Evolutionary conservation across 345 rosid species (phyloP).

Genomic region (Crucihimalaya himalaica): DNA sequence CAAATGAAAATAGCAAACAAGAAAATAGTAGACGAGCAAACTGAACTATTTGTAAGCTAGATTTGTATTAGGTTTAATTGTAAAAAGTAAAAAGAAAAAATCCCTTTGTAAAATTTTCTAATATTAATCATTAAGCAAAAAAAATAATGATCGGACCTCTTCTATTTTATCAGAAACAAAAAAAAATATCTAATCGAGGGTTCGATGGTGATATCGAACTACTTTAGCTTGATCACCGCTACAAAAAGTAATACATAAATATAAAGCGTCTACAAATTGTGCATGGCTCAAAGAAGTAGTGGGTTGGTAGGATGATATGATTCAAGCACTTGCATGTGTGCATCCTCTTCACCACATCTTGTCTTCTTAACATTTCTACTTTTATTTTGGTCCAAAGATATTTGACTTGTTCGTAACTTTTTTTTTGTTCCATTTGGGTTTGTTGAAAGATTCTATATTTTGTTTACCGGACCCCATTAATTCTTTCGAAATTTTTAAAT

Average conservation of each 20-base stretch:
- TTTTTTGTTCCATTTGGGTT: background rate
- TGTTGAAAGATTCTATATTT: background rate
- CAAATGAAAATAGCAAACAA: background rate
- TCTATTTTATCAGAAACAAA: too few relatives aligned
- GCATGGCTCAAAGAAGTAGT: conserved; percentile 1
- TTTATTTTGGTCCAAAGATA: background rate
- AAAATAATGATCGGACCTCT: too few relatives aligned
- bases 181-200: too few relatives aligned
- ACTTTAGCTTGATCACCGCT: too few relatives aligned
- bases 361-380: background rate
- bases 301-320: conserved; percentile 22
- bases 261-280: background rate
- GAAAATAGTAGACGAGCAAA: background rate
- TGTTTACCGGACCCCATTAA: background rate
- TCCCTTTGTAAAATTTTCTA: too few relatives aligned
- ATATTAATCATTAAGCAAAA: too few relatives aligned
- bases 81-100: too few relatives aligned
- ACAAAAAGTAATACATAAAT: background rate
- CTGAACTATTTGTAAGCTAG: too few relatives aligned
- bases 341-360: conserved; percentile 14
- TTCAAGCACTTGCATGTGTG: conserved; percentile 26
- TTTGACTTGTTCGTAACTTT: background rate
- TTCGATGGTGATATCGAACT: too few relatives aligned
- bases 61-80: too few relatives aligned
- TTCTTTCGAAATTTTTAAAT: background rate